These are phyloP conservation scores for Syncephalis plumigaleata DNA, from an alignment of 371 early-diverging fungal species.

Conservation along the genomic window DNA sequence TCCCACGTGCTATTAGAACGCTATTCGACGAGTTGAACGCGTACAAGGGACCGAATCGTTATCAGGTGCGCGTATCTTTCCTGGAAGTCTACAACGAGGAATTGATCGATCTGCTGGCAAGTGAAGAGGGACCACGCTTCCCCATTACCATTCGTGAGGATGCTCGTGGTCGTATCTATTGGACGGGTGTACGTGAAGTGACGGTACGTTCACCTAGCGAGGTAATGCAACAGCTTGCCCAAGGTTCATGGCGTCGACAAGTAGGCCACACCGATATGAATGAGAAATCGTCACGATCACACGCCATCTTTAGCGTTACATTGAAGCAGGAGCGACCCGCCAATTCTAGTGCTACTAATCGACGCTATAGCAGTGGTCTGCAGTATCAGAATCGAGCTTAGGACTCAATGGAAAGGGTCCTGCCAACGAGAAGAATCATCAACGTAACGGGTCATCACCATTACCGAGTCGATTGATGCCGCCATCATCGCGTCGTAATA, in stretches of 20 bases:
- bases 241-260: slow-evolving; percentile 68
- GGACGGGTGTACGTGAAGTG: slow-evolving; percentile 81
- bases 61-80: slow-evolving; percentile 14
- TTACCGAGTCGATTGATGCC: no score
- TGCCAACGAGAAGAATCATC: no score
- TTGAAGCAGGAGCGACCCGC: no score
- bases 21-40: slow-evolving; percentile 39
- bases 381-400: no score
- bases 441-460: no score
- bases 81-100: slow-evolving; percentile 99
- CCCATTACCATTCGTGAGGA: slow-evolving; percentile 83
- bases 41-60: slow-evolving; percentile 9
- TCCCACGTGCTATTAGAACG: slow-evolving; percentile 71
- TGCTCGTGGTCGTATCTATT: slow-evolving; percentile 69
- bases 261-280: slow-evolving; percentile 97
- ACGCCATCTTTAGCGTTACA: no score
- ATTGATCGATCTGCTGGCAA: slow-evolving; percentile 67
- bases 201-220: slow-evolving; percentile 57
- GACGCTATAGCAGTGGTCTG: no score
- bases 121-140: slow-evolving; percentile 32
- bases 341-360: no score
- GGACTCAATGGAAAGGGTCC: no score
- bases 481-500: no score
- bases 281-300: no score
- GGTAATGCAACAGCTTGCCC: slow-evolving; percentile 55